phyloP scores from a whole-genome alignment of 2,329 filamentous ascomycete genomes.

The Penicillium carneum region DNA sequence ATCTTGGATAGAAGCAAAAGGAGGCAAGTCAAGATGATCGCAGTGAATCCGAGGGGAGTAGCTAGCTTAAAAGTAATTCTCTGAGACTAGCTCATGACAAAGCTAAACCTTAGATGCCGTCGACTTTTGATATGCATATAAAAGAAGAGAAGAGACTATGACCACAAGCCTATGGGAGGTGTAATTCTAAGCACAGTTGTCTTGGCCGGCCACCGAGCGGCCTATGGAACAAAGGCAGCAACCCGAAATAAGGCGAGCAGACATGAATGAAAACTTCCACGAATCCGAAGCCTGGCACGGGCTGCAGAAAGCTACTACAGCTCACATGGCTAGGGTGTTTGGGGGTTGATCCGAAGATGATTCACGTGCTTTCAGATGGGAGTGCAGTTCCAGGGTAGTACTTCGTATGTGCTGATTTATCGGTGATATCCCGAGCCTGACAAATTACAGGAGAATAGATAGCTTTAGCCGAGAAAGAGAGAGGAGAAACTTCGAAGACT shows the following conservation, averaged over 20 bases:
- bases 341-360: neutral
- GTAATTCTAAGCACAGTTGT: constrained; percentile 12
- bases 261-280: constrained; percentile 32
- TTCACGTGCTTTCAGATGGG: constrained; percentile 6
- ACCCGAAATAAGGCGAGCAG: constrained; percentile 24
- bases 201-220: constrained; percentile 16
- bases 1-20: constrained; percentile 42
- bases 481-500: neutral
- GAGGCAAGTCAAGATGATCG: constrained; percentile 27
- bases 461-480: constrained; percentile 7
- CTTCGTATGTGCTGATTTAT: neutral
- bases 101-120: constrained; percentile 1
- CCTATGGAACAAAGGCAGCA: constrained; percentile 16
- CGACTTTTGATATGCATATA: constrained; percentile 20
- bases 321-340: constrained; percentile 11
- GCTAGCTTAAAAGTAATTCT: constrained; percentile 8
- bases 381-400: neutral
- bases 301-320: neutral
- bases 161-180: constrained; percentile 13
- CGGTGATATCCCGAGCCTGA: neutral
- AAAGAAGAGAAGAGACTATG: neutral
- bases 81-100: neutral
- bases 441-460: neutral
- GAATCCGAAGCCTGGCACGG: constrained; percentile 28
- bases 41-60: constrained; percentile 17